Evolutionary conservation across 352 stramenopile genomes (phyloP).

Genomic region (Aphanomyces astaci): DNA sequence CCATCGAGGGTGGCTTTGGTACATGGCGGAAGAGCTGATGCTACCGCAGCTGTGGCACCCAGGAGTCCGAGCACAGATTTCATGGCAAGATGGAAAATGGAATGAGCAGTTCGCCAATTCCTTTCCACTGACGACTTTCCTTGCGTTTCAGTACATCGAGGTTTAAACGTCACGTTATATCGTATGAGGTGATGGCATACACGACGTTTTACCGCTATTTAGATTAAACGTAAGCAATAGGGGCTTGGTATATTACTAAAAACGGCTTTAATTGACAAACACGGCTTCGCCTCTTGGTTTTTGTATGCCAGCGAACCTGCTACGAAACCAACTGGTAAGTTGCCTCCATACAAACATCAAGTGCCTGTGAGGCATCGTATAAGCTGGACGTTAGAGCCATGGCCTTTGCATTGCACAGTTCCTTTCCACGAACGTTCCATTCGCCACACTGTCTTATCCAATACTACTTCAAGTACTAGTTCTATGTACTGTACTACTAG

Average conservation of each 20-base stretch:
- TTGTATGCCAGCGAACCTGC: neutral
- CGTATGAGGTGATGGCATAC: neutral
- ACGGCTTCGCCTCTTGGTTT: neutral
- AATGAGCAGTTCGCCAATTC: neutral
- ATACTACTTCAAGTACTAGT: too few species aligned
- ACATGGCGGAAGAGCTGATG: neutral
- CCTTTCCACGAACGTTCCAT: neutral
- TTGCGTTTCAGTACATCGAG: neutral
- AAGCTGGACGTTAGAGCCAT: neutral
- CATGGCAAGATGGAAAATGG: neutral
- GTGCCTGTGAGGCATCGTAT: neutral
- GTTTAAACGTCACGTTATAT: neutral
- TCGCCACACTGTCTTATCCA: neutral
- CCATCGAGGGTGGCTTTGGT: neutral
- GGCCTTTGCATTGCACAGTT: neutral
- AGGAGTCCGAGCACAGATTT: neutral
- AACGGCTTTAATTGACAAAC: neutral
- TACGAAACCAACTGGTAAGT: neutral
- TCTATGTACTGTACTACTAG: conserved; percentile 27
- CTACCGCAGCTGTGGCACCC: neutral
- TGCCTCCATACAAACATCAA: neutral
- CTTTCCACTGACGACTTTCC: too few species aligned
- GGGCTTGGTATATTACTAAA: too few species aligned
- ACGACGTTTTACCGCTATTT: neutral
- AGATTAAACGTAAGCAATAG: neutral